phyloP scores from a whole-genome alignment of 139 green algal species.

The Auxenochlorella pyrenoidosa region DNA sequence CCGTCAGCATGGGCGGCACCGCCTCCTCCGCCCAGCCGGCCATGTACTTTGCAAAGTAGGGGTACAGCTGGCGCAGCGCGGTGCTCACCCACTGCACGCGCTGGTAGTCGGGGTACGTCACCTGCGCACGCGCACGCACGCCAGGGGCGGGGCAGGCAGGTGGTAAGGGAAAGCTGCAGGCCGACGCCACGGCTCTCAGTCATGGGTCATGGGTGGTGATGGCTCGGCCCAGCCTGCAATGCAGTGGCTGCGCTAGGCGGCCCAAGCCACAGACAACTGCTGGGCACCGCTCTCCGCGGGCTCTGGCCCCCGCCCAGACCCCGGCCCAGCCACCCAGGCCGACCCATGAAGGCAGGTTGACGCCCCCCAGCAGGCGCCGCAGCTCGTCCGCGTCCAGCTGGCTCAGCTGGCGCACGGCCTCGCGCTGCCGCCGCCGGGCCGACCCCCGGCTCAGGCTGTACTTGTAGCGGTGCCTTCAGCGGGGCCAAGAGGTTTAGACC shows the following conservation, averaged over 20 bases:
- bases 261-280: too few species aligned
- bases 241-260: too few species aligned
- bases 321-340: not conserved
- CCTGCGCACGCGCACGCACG: not conserved
- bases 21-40: not conserved
- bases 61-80: not conserved
- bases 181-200: too few species aligned
- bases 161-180: too few species aligned
- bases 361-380: conserved; percentile 6
- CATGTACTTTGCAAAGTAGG: not conserved
- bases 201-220: too few species aligned
- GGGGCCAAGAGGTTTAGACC: not conserved
- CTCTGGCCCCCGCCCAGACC: too few species aligned
- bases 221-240: too few species aligned
- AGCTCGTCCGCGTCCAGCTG: conserved; percentile 2
- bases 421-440: not conserved
- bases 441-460: not conserved
- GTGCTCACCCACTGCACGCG: conserved; percentile 7
- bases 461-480: not conserved
- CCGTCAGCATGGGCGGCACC: not conserved
- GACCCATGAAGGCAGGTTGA: conserved; percentile 17
- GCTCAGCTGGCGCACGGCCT: not conserved
- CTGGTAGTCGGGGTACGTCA: conserved; percentile 1
- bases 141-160: too few species aligned
- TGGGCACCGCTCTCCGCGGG: too few species aligned